Conservation (phyloP, 1,284 basidiomycete species). For the Athelia psychrophila region DNA sequence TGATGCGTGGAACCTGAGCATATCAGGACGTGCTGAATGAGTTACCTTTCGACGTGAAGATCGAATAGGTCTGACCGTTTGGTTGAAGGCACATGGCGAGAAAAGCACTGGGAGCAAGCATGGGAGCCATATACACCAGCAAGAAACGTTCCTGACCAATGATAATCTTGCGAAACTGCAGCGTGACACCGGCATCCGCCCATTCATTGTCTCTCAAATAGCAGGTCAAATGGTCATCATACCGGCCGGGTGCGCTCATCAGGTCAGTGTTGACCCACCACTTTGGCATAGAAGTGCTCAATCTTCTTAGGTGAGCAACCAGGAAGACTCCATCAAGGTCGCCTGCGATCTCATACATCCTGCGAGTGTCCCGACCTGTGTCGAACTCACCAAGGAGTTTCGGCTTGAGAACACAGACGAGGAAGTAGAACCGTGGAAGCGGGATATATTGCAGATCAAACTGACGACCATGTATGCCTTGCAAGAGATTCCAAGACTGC, state of each 20-base stretch:
- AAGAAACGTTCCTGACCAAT: background rate
- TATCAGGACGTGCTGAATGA: background rate
- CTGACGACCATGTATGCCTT: background rate
- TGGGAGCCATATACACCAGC: background rate
- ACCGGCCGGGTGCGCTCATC: background rate
- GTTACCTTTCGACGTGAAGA: background rate
- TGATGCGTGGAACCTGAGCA: background rate
- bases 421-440: background rate
- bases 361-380: background rate
- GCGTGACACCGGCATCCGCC: background rate
- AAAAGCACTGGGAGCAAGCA: background rate
- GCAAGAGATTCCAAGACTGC: too few relatives aligned
- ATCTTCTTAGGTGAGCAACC: background rate
- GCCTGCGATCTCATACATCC: background rate
- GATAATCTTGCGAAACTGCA: background rate
- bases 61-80: background rate
- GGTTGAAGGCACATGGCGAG: background rate
- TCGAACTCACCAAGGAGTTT: background rate
- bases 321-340: background rate
- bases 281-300: background rate
- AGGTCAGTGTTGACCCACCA: background rate
- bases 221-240: background rate
- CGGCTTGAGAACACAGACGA: background rate
- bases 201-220: background rate
- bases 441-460: background rate